Percentiles rank a stretch among this genome's conserved stretches.
phyloP scores from a whole-genome alignment of 495 filamentous ascomycete genomes.

The Penicillium egyptiacum region DNA sequence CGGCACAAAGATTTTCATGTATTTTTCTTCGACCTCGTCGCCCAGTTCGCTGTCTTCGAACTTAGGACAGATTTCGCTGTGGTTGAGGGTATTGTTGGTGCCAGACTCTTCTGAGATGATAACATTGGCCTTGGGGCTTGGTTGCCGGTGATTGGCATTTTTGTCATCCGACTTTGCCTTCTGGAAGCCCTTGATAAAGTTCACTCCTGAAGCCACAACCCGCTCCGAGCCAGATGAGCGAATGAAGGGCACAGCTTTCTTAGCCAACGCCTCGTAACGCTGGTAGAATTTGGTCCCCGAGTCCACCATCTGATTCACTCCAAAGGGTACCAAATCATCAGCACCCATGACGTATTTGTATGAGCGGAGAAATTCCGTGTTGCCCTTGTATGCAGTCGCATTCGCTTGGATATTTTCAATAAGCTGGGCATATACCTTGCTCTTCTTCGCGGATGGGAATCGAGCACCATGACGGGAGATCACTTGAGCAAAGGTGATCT shows the following conservation, averaged over 20 bases:
- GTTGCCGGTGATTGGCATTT: conserved; percentile 28
- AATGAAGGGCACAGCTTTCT: conserved; percentile 62
- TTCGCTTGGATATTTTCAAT: conserved; percentile 60
- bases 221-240: conserved; percentile 68
- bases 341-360: conserved; percentile 74
- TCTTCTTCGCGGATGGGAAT: conserved; percentile 68
- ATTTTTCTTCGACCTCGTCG: conserved; percentile 50
- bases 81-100: conserved; percentile 76
- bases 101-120: conserved; percentile 61
- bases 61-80: conserved; percentile 58
- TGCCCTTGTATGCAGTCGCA: conserved; percentile 55
- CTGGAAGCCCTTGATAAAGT: conserved; percentile 72
- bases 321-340: conserved; percentile 72
- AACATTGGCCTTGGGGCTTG: conserved; percentile 57
- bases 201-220: conserved; percentile 69
- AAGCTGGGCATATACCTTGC: conserved; percentile 52
- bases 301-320: conserved; percentile 69
- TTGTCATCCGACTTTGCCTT: conserved; percentile 51
- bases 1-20: conserved; percentile 57
- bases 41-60: conserved; percentile 56
- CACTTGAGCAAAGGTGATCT: conserved; percentile 73
- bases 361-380: conserved; percentile 61
- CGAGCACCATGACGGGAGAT: conserved; percentile 84
- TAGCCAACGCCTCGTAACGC: conserved; percentile 62
- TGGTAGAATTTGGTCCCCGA: conserved; percentile 73